Percentiles rank a stretch among this genome's conserved stretches.
Conservation (phyloP, 2,329 filamentous ascomycete genomes). For the Aspergillus sp. region DNA sequence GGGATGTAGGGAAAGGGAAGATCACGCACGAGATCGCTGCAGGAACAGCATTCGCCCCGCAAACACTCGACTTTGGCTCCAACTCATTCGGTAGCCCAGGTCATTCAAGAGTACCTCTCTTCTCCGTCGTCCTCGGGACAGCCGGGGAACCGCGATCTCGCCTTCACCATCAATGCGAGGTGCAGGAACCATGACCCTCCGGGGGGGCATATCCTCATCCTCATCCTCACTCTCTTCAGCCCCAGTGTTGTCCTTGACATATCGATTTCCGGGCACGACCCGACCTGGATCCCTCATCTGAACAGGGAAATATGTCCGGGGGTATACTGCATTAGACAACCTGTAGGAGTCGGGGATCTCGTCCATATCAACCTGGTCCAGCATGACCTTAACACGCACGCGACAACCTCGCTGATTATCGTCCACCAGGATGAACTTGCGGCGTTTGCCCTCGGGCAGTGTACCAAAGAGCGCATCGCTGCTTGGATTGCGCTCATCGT, state of each 20-base stretch:
- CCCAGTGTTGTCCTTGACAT: constrained; percentile 70
- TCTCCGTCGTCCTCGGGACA: constrained; percentile 67
- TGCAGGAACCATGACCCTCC: constrained; percentile 58
- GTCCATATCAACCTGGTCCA: constrained; percentile 91
- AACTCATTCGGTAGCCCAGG: constrained; percentile 91
- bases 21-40: constrained; percentile 80
- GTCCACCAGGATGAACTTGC: constrained; percentile 95
- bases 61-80: constrained; percentile 92
- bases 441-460: constrained; percentile 83
- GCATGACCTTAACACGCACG: constrained; percentile 83
- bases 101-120: constrained; percentile 94
- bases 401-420: constrained; percentile 79
- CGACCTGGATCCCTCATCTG: constrained; percentile 88
- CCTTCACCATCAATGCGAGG: constrained; percentile 68
- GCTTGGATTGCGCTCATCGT: constrained; percentile 33
- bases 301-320: constrained; percentile 85
- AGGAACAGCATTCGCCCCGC: constrained; percentile 82
- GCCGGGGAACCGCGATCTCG: constrained; percentile 73
- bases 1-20: constrained; percentile 2
- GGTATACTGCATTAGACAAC: constrained; percentile 84
- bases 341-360: constrained; percentile 96
- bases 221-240: constrained; percentile 41
- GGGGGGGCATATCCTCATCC: no score
- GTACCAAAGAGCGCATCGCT: constrained; percentile 79
- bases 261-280: constrained; percentile 67